A percentile compares a stretch with the other conserved stretches of the same genome.
Conservation (phyloP, 768 basidiomycete genomes). For the Nidularia sp. region DNA sequence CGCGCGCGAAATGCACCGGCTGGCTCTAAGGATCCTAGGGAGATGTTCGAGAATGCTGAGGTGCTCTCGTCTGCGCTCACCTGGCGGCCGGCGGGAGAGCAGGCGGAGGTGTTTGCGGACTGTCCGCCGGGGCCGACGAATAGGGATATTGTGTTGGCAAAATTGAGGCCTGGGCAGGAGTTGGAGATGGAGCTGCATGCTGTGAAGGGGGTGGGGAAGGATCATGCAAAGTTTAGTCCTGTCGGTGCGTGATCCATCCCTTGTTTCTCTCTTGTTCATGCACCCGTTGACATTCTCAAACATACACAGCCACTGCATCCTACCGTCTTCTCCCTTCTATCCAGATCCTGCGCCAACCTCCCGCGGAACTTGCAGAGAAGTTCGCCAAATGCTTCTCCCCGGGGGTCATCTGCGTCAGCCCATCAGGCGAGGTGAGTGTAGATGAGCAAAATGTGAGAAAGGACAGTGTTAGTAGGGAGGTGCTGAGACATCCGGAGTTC, state of each 20-base stretch:
- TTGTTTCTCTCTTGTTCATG: neutral
- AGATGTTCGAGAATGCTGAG: conserved; percentile 71
- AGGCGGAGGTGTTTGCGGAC: conserved; percentile 51
- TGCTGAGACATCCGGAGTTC: conserved; percentile 89
- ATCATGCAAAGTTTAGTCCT: conserved; percentile 95
- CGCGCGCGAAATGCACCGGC: conserved; percentile 53
- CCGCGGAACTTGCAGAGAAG: conserved; percentile 69
- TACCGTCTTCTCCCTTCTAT: conserved; percentile 91
- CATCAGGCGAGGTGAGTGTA: conserved; percentile 58
- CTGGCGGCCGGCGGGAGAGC: conserved; percentile 85
- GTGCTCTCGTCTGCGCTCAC: conserved; percentile 61
- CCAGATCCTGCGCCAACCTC: conserved; percentile 70
- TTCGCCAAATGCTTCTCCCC: conserved; percentile 88
- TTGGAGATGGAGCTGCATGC: conserved; percentile 87
- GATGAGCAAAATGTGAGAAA: conserved; percentile 65
- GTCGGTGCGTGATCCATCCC: conserved; percentile 57
- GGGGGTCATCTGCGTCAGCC: conserved; percentile 68
- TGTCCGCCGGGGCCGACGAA: conserved; percentile 65
- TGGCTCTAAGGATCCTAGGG: conserved; percentile 48
- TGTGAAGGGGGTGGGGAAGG: conserved; percentile 87
- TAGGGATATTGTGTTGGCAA: conserved; percentile 82
- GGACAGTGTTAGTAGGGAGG: conserved; percentile 91
- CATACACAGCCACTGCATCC: conserved; percentile 77
- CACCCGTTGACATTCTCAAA: neutral
- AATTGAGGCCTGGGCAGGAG: conserved; percentile 87